Evolutionary conservation across 2,329 filamentous ascomycete species (phyloP).

Genomic region (Fusarium tricinctum): DNA sequence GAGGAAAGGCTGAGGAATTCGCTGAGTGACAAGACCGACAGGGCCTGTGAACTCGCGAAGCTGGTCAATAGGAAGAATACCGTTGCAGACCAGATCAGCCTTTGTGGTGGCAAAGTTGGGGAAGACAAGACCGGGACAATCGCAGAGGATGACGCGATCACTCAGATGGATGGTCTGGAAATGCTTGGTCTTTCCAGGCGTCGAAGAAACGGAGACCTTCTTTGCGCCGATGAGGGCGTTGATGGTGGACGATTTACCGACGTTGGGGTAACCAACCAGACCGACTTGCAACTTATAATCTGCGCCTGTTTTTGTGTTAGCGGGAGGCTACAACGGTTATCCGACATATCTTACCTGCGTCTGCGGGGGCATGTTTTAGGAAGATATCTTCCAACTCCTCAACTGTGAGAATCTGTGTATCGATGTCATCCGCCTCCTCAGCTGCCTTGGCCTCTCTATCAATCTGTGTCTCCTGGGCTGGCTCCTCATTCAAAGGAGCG

Average conservation of each 20-base stretch:
- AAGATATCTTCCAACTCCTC: constrained; percentile 94
- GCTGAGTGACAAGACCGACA: constrained; percentile 82
- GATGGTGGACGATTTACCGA: constrained; percentile 99
- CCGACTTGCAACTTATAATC: constrained; percentile 86
- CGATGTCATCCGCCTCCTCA: constrained; percentile 60
- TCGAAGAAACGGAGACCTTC: constrained; percentile 97
- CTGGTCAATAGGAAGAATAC: constrained; percentile 95
- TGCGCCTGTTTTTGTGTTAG: constrained; percentile 54
- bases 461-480: constrained; percentile 46
- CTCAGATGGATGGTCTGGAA: constrained; percentile 98
- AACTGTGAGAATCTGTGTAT: constrained; percentile 88
- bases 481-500: constrained; percentile 50
- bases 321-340: background rate
- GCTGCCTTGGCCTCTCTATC: constrained; percentile 39
- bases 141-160: constrained; percentile 89
- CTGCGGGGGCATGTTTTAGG: constrained; percentile 74
- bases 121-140: constrained; percentile 98
- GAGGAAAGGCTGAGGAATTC: constrained; percentile 89
- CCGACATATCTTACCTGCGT: constrained; percentile 61
- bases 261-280: constrained; percentile 97
- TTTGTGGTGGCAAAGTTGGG: constrained; percentile 98
- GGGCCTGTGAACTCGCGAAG: constrained; percentile 93
- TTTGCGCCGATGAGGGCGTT: constrained; percentile 98
- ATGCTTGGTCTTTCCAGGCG: constrained; percentile 98
- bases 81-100: constrained; percentile 94